phyloP scores from a whole-genome alignment of 306 rosid genomes.

The Quercus robur region DNA sequence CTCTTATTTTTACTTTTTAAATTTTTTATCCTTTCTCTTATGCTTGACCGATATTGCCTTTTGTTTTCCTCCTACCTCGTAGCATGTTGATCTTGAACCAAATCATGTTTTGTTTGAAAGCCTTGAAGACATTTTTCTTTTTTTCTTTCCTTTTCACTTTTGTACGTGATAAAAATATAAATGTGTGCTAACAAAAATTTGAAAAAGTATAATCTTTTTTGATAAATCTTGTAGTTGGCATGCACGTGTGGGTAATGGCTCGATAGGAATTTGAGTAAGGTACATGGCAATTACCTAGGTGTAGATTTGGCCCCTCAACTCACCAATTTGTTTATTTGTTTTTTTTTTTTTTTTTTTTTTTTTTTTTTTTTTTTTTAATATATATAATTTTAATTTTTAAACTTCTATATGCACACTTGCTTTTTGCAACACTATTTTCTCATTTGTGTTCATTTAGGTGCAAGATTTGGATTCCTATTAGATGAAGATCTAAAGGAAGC shows the following conservation, averaged over 20 bases:
- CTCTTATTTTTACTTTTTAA: too few relatives aligned
- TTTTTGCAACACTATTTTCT: conserved; percentile 15
- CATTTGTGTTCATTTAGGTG: conserved; percentile 49
- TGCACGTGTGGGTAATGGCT: not conserved
- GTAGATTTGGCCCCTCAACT: not conserved
- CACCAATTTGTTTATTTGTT: not conserved
- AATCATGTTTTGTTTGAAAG: too few relatives aligned
- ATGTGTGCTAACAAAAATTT: not conserved
- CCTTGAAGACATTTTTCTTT: too few relatives aligned
- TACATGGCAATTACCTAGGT: not conserved
- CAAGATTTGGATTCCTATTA: conserved; percentile 71
- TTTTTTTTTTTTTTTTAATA: accelerated
- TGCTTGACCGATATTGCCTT: not conserved
- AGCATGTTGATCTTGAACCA: too few relatives aligned
- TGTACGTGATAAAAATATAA: not conserved
- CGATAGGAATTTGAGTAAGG: not conserved
- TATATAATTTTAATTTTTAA: not conserved
- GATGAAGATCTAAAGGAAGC: conserved; percentile 84
- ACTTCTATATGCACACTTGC: not conserved
- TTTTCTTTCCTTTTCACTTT: not conserved
- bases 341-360: too few relatives aligned
- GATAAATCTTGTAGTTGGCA: not conserved
- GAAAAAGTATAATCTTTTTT: not conserved
- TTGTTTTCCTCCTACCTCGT: not conserved
- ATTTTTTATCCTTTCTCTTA: not conserved